phyloP scores from a whole-genome alignment of 2,329 filamentous ascomycete genomes.

The Pseudogymnoascus destructans region DNA sequence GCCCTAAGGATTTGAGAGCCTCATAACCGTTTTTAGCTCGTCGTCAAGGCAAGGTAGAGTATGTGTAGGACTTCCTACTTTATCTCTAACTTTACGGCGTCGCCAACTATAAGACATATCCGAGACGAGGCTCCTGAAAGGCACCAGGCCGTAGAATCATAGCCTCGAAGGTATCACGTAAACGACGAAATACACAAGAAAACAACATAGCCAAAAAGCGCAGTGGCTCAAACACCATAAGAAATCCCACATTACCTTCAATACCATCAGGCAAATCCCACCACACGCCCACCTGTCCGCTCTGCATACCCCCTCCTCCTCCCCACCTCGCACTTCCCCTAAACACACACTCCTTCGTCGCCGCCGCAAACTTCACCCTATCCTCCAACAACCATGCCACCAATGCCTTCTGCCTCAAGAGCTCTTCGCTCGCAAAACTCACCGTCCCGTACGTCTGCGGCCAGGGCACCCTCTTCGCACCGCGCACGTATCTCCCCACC shows the following conservation, averaged over 20 bases:
- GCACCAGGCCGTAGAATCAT: neutral
- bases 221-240: neutral
- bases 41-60: neutral
- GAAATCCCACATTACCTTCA: constrained; percentile 37
- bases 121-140: neutral
- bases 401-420: constrained; percentile 55
- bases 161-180: neutral
- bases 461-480: constrained; percentile 39
- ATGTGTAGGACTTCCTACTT: neutral
- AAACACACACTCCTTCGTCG: constrained; percentile 53
- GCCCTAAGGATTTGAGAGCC: neutral
- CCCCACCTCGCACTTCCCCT: constrained; percentile 41
- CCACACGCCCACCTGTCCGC: constrained; percentile 41
- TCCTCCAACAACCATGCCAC: constrained; percentile 53
- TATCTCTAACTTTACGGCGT: neutral
- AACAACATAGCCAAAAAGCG: neutral
- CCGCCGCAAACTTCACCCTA: constrained; percentile 43
- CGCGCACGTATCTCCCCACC: constrained; percentile 41
- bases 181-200: neutral
- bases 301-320: constrained; percentile 24
- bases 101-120: neutral
- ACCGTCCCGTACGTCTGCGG: constrained; percentile 32
- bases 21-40: neutral
- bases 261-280: constrained; percentile 59
- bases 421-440: constrained; percentile 44